phyloP scores from a whole-genome alignment of 495 filamentous ascomycete genomes.

The Trichoderma asperelloides region DNA sequence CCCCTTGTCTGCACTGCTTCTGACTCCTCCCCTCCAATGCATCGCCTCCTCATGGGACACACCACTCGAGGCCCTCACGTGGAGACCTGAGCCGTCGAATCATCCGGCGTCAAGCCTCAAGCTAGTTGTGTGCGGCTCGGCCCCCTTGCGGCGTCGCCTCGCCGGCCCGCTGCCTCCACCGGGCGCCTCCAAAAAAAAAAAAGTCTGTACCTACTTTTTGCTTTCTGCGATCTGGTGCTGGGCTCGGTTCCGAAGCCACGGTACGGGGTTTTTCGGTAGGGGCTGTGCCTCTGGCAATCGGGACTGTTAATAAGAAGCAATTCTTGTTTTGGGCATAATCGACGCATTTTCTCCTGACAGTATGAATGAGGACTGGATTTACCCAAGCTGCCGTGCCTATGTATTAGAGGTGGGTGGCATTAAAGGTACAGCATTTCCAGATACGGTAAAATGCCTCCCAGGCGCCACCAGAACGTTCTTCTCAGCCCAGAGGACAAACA shows the following conservation, averaged over 20 bases:
- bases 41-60: conserved; percentile 5
- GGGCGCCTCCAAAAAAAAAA: not conserved
- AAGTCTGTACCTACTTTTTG: not conserved
- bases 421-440: not conserved
- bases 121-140: not conserved
- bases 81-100: not conserved
- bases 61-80: not conserved
- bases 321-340: not conserved
- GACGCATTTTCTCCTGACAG: not conserved
- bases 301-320: not conserved
- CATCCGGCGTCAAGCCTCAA: not conserved
- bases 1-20: not conserved
- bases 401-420: not conserved
- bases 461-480: not conserved
- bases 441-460: not conserved
- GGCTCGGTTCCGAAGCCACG: not conserved
- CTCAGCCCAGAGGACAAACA: not conserved
- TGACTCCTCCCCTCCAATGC: not conserved
- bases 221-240: not conserved
- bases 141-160: not conserved
- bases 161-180: conserved; percentile 1
- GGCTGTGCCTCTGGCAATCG: not conserved
- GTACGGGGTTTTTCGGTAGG: not conserved
- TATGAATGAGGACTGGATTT: not conserved
- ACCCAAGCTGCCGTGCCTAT: not conserved